Conservation (phyloP, 768 basidiomycete species). For the Rhizopogon vulgaris region DNA sequence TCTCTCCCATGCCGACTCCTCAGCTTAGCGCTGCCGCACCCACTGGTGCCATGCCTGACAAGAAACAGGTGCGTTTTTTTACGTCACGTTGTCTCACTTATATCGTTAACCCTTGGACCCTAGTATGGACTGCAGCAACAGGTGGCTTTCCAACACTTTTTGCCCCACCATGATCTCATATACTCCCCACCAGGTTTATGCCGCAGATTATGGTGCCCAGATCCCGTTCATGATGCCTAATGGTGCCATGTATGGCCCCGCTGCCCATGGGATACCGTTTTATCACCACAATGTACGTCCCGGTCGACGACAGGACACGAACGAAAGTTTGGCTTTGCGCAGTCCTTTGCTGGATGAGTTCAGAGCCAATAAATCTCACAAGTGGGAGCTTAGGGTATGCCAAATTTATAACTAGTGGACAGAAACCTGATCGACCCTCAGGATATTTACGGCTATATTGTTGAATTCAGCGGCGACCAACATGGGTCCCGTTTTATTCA, state of each 20-base stretch:
- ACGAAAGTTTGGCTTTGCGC: constrained; percentile 38
- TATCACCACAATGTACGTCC: constrained; percentile 37
- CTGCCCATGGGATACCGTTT: constrained; percentile 28
- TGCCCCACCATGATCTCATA: constrained; percentile 38
- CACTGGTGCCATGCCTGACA: constrained; percentile 37
- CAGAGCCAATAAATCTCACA: constrained; percentile 66
- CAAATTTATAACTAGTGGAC: not conserved
- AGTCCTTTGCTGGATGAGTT: constrained; percentile 83
- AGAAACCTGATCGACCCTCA: constrained; percentile 24
- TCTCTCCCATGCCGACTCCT: constrained; percentile 48
- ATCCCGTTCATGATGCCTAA: constrained; percentile 39
- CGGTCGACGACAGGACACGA: constrained; percentile 39
- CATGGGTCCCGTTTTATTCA: constrained; percentile 99
- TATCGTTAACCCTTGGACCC: constrained; percentile 8
- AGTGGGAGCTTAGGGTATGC: constrained; percentile 77
- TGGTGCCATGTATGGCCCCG: constrained; percentile 40
- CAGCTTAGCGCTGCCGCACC: constrained; percentile 38
- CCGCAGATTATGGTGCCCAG: constrained; percentile 43
- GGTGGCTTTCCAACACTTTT: constrained; percentile 35
- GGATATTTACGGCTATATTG: constrained; percentile 82
- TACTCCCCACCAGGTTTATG: constrained; percentile 32
- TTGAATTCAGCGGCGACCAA: constrained; percentile 92
- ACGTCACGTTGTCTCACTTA: constrained; percentile 2
- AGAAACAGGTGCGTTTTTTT: constrained; percentile 48
- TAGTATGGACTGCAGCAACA: constrained; percentile 45